Evolutionary conservation across 345 rosid genomes (phyloP).

Genomic region (Euphorbia pulcherrima): DNA sequence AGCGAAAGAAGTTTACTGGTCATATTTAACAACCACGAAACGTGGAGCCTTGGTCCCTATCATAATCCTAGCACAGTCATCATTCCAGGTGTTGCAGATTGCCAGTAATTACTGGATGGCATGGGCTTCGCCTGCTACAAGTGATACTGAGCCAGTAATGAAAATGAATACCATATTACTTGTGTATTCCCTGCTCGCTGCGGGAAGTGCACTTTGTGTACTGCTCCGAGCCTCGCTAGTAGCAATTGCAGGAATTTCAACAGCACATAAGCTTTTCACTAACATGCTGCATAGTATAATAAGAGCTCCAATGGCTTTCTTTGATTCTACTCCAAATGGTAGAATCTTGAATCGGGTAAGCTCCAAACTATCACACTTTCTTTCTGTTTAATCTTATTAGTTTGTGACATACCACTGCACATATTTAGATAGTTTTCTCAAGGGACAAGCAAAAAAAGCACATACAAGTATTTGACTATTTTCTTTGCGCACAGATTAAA

Average conservation of each 20-base stretch:
- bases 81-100: conserved; percentile 73
- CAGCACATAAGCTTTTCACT: conserved; percentile 71
- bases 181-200: conserved; percentile 61
- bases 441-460: background rate
- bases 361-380: background rate
- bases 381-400: background rate
- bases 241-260: conserved; percentile 63
- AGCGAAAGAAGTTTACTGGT: conserved; percentile 80
- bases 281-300: conserved; percentile 68
- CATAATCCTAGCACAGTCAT: conserved; percentile 78
- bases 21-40: conserved; percentile 64
- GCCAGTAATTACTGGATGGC: conserved; percentile 97
- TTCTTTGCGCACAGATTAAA: too few species aligned
- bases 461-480: too few species aligned
- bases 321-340: conserved; percentile 93
- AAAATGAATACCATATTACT: conserved; percentile 57
- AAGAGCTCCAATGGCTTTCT: conserved; percentile 89
- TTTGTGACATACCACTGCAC: background rate
- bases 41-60: conserved; percentile 69
- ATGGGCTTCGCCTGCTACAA: conserved; percentile 75
- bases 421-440: background rate
- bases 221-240: conserved; percentile 61
- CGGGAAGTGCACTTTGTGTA: conserved; percentile 67
- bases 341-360: conserved; percentile 90
- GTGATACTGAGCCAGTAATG: conserved; percentile 42